These are phyloP conservation scores for Phytomonas sp. DNA, from an alignment of 208 protist species.

Conservation along the genomic window DNA sequence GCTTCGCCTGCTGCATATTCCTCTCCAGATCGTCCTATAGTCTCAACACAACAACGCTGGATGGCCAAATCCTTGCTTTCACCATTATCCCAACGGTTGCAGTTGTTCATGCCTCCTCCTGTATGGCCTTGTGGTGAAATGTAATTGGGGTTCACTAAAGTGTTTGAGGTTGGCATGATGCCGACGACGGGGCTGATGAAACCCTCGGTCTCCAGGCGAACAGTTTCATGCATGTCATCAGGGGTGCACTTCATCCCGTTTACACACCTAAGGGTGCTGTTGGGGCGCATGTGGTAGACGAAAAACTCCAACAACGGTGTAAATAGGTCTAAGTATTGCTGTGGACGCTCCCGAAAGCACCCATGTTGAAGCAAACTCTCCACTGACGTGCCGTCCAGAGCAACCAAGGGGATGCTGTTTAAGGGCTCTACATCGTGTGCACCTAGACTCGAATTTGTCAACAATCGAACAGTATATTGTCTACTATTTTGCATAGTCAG, in stretches of 20 bases:
- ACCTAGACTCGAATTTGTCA: neutral
- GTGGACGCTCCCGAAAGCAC: slow-evolving; percentile 14
- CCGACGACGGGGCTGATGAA: neutral
- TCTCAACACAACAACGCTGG: neutral
- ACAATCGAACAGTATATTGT: neutral
- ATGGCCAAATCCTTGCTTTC: neutral
- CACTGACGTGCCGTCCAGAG: neutral
- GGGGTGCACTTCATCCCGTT: neutral
- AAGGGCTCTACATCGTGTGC: neutral
- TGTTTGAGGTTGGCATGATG: neutral
- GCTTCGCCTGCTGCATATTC: neutral
- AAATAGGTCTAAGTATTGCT: slow-evolving; percentile 36
- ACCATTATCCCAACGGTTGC: neutral
- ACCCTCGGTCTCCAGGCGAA: neutral
- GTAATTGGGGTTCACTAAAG: neutral
- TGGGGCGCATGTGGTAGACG: slow-evolving; percentile 12
- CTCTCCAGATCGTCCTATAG: neutral
- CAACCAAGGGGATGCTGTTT: neutral
- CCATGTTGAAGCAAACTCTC: slow-evolving; percentile 6
- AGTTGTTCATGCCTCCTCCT: neutral
- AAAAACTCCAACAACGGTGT: slow-evolving; percentile 32
- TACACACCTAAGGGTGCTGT: neutral
- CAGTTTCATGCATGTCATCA: neutral
- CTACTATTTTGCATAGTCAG: neutral
- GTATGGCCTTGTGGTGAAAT: neutral